Base-by-base conservation (phyloP, 768 basidiomycete species). In the Gautieria morchelliformis region DNA sequence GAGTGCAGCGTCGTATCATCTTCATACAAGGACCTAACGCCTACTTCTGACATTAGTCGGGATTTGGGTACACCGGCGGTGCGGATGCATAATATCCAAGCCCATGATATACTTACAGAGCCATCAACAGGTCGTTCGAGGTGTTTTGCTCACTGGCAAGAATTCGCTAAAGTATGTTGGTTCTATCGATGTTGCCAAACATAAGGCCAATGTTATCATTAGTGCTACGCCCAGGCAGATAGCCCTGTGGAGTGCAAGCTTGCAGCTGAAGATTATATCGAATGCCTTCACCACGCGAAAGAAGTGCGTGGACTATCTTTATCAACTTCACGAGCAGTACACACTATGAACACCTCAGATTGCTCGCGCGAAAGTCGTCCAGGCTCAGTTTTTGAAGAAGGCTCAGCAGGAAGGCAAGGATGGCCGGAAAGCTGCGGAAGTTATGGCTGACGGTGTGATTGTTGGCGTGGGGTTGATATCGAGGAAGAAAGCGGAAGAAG, bases 81-180 rank as follows among this genome's bases (percentile, higher is more conserved):
- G 61, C 52, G 75, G 66, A n/a, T 3, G 49, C 8, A 17, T 24
- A 41, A 58, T n/a, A 40, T 44, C 39, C 14, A 30, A 27, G 27
- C 5, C 27, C 15, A n/a, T 35, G 8, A 14, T 53, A 15, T 42
- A 9, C 15, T 39, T 42, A 44, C 27, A 61, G 44, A 61, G 33
- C 57, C 59, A 58, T 52, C 37, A 45, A 37, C 60, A 93, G 91
- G 90, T 63, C 83, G 82, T 62, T 82, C 89, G 60, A 80, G 89
- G 65, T 96, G 93, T 72, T 93, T 93, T 70, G 76, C 82, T 12
- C 90, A 86, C 73, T 95, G 93, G 92, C 92, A 93, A 66, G 89
- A 93, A 70, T 88, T 90, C 72, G 77, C 83, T 63, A 87, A 84
- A 67, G 87, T 85, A 54, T 54, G 58, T 47, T 22, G 49, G 55